A percentile compares a stretch with the other conserved stretches of the same genome.
Conservation (phyloP, 371 early-diverging fungal species). For the Mortierella sp. region DNA sequence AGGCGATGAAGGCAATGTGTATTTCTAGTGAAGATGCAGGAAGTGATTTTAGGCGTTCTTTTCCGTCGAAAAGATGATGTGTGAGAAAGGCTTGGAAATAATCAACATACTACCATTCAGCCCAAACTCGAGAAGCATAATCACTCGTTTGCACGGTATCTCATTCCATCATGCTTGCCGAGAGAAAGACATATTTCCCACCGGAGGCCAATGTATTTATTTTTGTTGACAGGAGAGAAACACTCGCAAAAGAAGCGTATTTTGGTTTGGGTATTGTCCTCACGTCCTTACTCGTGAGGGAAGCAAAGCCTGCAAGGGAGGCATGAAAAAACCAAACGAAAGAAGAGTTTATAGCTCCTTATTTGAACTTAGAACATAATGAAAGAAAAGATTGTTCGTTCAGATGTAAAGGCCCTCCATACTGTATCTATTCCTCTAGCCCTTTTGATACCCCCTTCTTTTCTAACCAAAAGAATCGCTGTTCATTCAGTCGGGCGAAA, state of each 20-base stretch:
- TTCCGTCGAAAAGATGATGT: background rate
- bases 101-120: background rate
- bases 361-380: background rate
- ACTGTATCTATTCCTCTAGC: slow-evolving; percentile 2
- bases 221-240: background rate
- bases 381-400: background rate
- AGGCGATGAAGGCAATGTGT: background rate
- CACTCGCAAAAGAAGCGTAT: too few relatives aligned
- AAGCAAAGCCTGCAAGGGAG: background rate
- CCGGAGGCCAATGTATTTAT: background rate
- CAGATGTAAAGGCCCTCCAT: background rate
- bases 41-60: too few relatives aligned
- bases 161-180: background rate
- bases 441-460: background rate
- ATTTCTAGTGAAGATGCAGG: background rate
- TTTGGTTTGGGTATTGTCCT: too few relatives aligned
- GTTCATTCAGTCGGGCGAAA: background rate
- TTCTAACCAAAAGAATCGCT: slow-evolving; percentile 4
- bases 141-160: background rate
- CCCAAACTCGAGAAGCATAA: background rate
- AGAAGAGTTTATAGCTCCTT: background rate
- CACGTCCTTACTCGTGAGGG: background rate
- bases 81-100: background rate
- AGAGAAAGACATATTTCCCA: background rate
- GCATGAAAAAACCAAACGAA: background rate